These are phyloP conservation scores for Phytophthora sp. DNA, from an alignment of 352 stramenopile species.

Conservation along the genomic window DNA sequence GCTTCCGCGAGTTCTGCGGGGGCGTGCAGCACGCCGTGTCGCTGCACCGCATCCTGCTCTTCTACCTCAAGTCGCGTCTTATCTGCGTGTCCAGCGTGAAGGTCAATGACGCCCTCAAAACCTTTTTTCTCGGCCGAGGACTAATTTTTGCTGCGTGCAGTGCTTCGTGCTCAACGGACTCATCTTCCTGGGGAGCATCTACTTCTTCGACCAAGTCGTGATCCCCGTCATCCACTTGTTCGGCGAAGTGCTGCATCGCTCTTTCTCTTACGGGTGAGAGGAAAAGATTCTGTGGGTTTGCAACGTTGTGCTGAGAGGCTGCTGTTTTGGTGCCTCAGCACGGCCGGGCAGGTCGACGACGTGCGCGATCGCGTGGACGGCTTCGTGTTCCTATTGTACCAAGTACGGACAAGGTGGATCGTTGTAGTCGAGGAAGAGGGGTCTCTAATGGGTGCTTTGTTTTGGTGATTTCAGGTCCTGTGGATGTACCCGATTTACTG, in stretches of 20 bases:
- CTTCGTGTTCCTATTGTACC: slow-evolving; percentile 89
- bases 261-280: slow-evolving; percentile 66
- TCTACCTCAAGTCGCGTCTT: slow-evolving; percentile 86
- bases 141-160: slow-evolving; percentile 22
- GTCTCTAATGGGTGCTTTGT: slow-evolving; percentile 1
- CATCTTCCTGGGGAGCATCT: slow-evolving; percentile 90
- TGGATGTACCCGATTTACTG: slow-evolving; percentile 94
- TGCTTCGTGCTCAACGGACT: slow-evolving; percentile 91
- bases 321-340: slow-evolving; percentile 21
- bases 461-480: slow-evolving; percentile 45
- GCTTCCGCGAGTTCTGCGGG: slow-evolving; percentile 85
- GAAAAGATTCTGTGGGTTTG: not conserved
- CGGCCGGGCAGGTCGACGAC: slow-evolving; percentile 63
- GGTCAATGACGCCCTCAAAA: slow-evolving; percentile 26
- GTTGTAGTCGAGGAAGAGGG: too few relatives aligned
- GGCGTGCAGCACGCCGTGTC: slow-evolving; percentile 89
- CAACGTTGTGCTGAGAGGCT: not conserved
- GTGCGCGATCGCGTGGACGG: slow-evolving; percentile 80
- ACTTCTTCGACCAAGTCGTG: slow-evolving; percentile 86
- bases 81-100: slow-evolving; percentile 88
- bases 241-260: slow-evolving; percentile 77
- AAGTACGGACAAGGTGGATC: too few relatives aligned
- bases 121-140: not conserved
- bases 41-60: slow-evolving; percentile 84
- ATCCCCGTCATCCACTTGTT: slow-evolving; percentile 91